A percentile compares a stretch with the other conserved stretches of the same genome.
These are phyloP conservation scores for Haematococcus sp. DNA, from an alignment of 139 green algal species.

Conservation along the genomic window DNA sequence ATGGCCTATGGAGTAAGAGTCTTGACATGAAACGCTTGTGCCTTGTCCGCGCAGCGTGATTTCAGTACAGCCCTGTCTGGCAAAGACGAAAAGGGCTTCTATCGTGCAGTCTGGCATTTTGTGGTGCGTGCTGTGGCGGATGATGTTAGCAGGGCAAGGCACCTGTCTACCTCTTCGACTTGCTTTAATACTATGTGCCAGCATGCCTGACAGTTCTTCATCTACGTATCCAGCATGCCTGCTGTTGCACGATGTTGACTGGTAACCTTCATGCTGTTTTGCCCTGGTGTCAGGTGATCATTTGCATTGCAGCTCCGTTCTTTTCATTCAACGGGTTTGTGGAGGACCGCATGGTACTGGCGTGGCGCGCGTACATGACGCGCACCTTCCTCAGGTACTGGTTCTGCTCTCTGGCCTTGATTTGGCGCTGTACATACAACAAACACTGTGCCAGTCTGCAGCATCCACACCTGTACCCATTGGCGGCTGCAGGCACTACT, in stretches of 20 bases:
- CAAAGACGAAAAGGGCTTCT: constrained; percentile 39
- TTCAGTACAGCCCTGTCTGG: constrained; percentile 20
- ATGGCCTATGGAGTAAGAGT: neutral
- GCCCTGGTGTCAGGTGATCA: constrained; percentile 17
- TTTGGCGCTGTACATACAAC: too few relatives aligned
- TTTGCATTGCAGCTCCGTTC: constrained; percentile 33
- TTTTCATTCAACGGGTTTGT: constrained; percentile 37
- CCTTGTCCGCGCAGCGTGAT: too few relatives aligned
- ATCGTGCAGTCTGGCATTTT: constrained; percentile 28
- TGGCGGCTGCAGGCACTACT: too few relatives aligned
- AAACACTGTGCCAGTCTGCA: too few relatives aligned
- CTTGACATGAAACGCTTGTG: neutral
- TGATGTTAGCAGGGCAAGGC: neutral
- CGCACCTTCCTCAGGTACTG: constrained; percentile 7
- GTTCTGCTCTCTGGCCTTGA: too few relatives aligned
- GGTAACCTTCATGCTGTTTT: too few relatives aligned
- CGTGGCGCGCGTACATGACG: constrained; percentile 37
- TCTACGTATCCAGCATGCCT: too few relatives aligned
- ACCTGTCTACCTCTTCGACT: too few relatives aligned
- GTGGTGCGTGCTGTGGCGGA: neutral
- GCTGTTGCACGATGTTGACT: too few relatives aligned
- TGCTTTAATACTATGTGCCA: too few relatives aligned
- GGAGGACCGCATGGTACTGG: constrained; percentile 45
- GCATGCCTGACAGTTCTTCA: too few relatives aligned
- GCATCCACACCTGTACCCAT: too few relatives aligned